Percentiles rank a stretch among this genome's conserved stretches.
Conservation (phyloP, 1,284 basidiomycete genomes). For the Marasmius sp. region DNA sequence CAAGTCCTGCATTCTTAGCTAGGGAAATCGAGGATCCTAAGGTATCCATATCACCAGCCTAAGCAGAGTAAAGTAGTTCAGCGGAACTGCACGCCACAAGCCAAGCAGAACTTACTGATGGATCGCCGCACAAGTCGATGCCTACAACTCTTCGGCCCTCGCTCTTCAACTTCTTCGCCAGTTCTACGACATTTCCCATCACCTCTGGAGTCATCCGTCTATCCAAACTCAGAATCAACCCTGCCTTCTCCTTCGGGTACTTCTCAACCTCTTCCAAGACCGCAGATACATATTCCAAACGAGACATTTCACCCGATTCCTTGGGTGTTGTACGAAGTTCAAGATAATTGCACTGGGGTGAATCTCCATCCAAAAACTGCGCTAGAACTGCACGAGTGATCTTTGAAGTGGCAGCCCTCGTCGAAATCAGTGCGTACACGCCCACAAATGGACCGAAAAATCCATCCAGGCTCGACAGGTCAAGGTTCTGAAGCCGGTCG, state of each 20-base stretch:
- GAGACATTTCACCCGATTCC: slow-evolving; percentile 51
- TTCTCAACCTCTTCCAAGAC: slow-evolving; percentile 67
- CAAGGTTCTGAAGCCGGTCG: slow-evolving; percentile 46
- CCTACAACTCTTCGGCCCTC: slow-evolving; percentile 70
- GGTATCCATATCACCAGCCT: slow-evolving; percentile 54
- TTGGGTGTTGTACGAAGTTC: slow-evolving; percentile 76
- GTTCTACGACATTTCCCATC: slow-evolving; percentile 53
- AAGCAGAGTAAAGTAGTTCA: not conserved
- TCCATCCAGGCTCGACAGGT: slow-evolving; percentile 56
- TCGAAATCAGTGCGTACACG: slow-evolving; percentile 74
- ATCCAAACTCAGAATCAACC: slow-evolving; percentile 73
- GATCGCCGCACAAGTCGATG: slow-evolving; percentile 80
- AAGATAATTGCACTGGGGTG: slow-evolving; percentile 63
- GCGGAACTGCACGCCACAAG: not conserved
- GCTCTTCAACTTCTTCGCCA: slow-evolving; percentile 54
- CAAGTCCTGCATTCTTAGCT: slow-evolving; percentile 60
- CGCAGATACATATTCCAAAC: slow-evolving; percentile 56
- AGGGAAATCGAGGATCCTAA: slow-evolving; percentile 54
- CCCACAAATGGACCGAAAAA: slow-evolving; percentile 77
- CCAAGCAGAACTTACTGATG: slow-evolving; percentile 35
- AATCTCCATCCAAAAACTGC: slow-evolving; percentile 54
- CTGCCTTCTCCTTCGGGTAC: slow-evolving; percentile 49
- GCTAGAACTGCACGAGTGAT: slow-evolving; percentile 64
- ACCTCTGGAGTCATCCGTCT: slow-evolving; percentile 56
- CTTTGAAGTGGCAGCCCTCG: slow-evolving; percentile 46